Percentiles rank a stretch among this genome's conserved stretches.
Conservation (phyloP, 169 alveolate genomes). For the Amoebophrya sp. region DNA sequence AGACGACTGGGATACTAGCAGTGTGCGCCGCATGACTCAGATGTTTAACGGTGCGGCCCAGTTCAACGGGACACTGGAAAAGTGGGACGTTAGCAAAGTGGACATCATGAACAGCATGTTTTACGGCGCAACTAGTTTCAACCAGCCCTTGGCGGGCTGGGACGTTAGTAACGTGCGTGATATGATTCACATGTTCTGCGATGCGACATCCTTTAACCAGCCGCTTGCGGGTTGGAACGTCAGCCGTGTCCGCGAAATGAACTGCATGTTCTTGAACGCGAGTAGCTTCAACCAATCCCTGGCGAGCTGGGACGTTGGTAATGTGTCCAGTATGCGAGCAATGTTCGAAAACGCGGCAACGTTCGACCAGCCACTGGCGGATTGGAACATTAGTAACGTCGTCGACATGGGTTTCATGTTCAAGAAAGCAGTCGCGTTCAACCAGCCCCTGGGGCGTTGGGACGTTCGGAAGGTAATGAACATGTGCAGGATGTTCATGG, state of each 20-base stretch:
- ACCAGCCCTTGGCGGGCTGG: neutral
- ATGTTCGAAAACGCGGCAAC: neutral
- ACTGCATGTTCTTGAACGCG: neutral
- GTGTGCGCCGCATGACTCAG: neutral
- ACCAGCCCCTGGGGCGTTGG: conserved; percentile 26
- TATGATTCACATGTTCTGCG: conserved; percentile 3
- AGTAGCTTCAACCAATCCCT: neutral
- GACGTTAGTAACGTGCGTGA: neutral
- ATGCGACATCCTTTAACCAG: neutral
- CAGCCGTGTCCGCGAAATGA: neutral
- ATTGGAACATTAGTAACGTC: neutral
- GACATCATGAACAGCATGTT: conserved; percentile 1
- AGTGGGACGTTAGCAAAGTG: neutral
- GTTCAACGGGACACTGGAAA: neutral
- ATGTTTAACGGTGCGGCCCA: neutral
- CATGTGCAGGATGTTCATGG: neutral
- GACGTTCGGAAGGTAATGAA: neutral
- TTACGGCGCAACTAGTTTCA: neutral
- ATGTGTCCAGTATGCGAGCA: neutral
- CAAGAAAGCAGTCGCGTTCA: neutral
- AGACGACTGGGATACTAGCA: conserved; percentile 14
- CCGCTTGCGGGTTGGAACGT: neutral
- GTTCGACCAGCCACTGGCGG: neutral
- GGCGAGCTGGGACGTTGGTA: neutral
- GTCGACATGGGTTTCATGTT: neutral